These are phyloP conservation scores for Ceratocystis smalleyi DNA, from an alignment of 2,329 filamentous ascomycete genomes.

Conservation along the genomic window DNA sequence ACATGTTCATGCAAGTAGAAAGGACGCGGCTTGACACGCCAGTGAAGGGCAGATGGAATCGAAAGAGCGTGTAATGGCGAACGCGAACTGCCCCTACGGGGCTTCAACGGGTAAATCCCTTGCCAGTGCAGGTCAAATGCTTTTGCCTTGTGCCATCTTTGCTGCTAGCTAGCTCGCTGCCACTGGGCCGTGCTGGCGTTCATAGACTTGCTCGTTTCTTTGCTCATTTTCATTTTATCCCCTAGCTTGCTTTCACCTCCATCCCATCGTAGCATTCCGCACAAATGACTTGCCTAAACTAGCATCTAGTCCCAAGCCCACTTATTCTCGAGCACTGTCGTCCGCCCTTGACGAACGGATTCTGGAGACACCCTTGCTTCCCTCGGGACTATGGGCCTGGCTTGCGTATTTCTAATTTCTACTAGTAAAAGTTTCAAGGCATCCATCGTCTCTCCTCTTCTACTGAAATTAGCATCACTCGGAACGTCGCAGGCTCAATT, in stretches of 20 bases:
- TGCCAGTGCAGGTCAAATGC: neutral
- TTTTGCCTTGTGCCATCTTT: neutral
- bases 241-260: neutral
- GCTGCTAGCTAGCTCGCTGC: neutral
- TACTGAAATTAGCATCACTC: neutral
- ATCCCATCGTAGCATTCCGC: neutral
- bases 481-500: too few relatives aligned
- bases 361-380: neutral
- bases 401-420: too few relatives aligned
- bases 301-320: too few relatives aligned
- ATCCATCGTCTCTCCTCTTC: neutral
- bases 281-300: too few relatives aligned
- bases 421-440: too few relatives aligned
- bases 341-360: too few relatives aligned
- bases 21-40: neutral
- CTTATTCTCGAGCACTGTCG: neutral
- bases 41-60: neutral
- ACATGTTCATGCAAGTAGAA: too few relatives aligned
- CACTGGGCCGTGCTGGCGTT: neutral
- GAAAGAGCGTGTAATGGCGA: too few relatives aligned
- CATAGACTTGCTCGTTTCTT: neutral
- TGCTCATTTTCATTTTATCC: neutral
- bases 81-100: too few relatives aligned
- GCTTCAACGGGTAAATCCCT: neutral
- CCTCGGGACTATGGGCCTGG: neutral